A percentile compares a stretch with the other conserved stretches of the same genome.
These are phyloP conservation scores for Aegilops sharonensis DNA, from an alignment of 176 grass and related monocot genomes.

Conservation along the genomic window DNA sequence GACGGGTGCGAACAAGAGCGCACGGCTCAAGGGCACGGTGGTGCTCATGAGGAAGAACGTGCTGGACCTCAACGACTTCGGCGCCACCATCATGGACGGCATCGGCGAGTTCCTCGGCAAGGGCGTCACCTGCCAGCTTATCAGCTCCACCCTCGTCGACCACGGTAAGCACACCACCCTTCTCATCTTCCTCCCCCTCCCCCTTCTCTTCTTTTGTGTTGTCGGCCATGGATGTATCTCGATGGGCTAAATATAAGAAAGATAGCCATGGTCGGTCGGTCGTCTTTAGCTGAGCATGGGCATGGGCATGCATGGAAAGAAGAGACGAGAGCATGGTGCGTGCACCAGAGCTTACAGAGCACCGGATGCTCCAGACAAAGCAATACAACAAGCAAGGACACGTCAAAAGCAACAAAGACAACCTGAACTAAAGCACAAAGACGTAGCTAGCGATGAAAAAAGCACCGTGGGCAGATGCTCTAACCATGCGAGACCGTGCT, in stretches of 20 bases:
- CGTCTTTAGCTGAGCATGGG: background rate
- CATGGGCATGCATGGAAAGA: background rate
- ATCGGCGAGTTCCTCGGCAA: conserved; percentile 53
- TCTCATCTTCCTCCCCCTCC: background rate
- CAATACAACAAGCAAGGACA: background rate
- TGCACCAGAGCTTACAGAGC: background rate
- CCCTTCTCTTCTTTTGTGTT: background rate
- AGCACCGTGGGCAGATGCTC: no score
- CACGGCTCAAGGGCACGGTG: conserved; percentile 44
- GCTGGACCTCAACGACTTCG: conserved; percentile 67
- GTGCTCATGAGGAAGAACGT: conserved; percentile 69
- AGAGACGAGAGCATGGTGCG: background rate
- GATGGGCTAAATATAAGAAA: background rate
- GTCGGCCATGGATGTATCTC: background rate
- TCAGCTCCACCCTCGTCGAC: conserved; percentile 67
- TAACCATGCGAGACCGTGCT: no score
- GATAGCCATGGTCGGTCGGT: background rate
- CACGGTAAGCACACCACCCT: conserved; percentile 6
- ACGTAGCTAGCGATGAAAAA: background rate
- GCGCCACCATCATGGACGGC: conserved; percentile 56
- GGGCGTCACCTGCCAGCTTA: conserved; percentile 58
- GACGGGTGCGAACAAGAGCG: conserved; percentile 5
- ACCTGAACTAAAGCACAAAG: background rate
- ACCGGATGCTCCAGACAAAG: background rate
- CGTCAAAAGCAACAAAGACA: background rate